Evolutionary conservation across 73 alveolate genomes (phyloP), one percentile per base, ranked within the genome.

Genomic region (Paramecium tetraurelia): DNA sequence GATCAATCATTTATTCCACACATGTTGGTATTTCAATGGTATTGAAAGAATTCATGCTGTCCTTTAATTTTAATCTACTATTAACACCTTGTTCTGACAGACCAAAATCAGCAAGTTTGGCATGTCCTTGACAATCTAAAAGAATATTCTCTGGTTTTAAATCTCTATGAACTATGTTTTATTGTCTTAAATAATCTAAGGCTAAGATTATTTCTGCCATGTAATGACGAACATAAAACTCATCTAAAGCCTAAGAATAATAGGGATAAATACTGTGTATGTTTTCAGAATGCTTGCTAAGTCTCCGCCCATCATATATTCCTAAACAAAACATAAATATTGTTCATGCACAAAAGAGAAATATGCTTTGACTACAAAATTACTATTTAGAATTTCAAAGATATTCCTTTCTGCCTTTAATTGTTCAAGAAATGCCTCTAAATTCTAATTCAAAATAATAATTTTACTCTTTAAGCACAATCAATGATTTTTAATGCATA

Each of bases 131-230:
- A 21, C 87, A 14, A 50, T 84, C 93, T 12, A 93, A 44, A 3
- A 93, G 70, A 14, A 93, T 58, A 58, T 92, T 92, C 16, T 83
- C 93, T 16, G 96, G 96, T 68, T 93, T 93, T 14, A 93, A 72
- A 69, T 93, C 96, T 75, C 95, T 59, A 92, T 93, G 96, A 22
- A 92, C 86, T 22, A 89, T 89, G 16, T 83, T 59, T 44, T 40
- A 46, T 14, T 44, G 10, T 44, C 86, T 50, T 38, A 87, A 27
- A 87, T 58, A 38, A 63, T 87, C 86, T 5, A 58, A 44, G 21
- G 93, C 92, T 14, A 89, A n/a, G 7, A 92, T 86, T 40, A 93
- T 57, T 53, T 93, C 95, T 16, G 95, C 96, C 33, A 84, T 85
- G 20, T 92, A 93, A 92, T 89, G 92, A 33, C 90, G 77, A 16